Base-by-base conservation (phyloP, 805 yeast genomes). In the Candida xiaguanensis region DNA sequence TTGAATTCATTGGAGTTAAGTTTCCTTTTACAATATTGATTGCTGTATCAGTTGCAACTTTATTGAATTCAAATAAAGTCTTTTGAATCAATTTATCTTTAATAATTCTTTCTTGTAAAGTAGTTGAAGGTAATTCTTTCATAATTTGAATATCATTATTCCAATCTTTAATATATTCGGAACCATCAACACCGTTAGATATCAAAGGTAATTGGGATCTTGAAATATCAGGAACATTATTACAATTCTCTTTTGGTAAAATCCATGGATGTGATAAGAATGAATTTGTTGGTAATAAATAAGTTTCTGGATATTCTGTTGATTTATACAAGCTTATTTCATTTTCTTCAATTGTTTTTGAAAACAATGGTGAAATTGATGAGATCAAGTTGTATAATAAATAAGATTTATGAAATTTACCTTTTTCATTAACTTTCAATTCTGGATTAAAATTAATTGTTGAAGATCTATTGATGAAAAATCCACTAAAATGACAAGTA, bases 111-210 rank as follows among this genome's bases (percentile, higher is more conserved):
- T 85, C 89, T 39, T 75, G 76, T 39, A 87, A 61, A 17, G 75
- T 59, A 2, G 69, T 54, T 25, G 70, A 67, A 23, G 88, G 79
- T 45, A 88, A 70, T 48, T 89, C 96, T 46, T 79, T 77, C 34
- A 87, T 72, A 2, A 87, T 72, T 67, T 93, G 98, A 54, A 80
- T 80, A 51, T 93, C 97, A 48, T 85, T 95, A 58, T 89, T 89
- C 85, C 95, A 90, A 52, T 91, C 96, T 52, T 82, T 82, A 30
- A 65, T 61, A 15, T 64, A 56, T 36, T 75, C 81, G 20, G 75
- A 72, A 30, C 81, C 84, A 47, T 78, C 84, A 17, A 73, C 69
- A 27, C 85, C 85, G 46, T 76, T 74, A 31, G 61, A 51, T 31
- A 80, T 63, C 36, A 67, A 67, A 45, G 61, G 75, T 37, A 72